Evolutionary conservation across 73 alveolate genomes (phyloP).

Genomic region (Tetrahymena elliotti): DNA sequence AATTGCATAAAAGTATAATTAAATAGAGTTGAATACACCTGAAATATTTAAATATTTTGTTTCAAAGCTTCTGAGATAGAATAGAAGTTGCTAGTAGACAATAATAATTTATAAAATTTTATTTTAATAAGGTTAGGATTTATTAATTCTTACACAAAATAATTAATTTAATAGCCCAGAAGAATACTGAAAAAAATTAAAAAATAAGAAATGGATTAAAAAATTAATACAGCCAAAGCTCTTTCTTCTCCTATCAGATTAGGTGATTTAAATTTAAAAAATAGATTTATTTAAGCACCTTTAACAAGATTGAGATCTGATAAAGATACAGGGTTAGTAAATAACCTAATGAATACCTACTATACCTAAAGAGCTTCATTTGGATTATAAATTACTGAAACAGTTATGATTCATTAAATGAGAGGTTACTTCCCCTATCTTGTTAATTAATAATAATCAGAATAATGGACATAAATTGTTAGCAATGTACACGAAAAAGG

Average conservation of each 20-base stretch:
- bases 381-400: not conserved
- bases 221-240: not conserved
- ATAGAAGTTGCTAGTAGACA: too few relatives aligned
- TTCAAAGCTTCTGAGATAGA: too few relatives aligned
- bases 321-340: not conserved
- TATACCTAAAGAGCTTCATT: not conserved
- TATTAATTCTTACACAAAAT: too few relatives aligned
- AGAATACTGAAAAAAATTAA: too few relatives aligned
- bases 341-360: not conserved
- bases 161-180: too few relatives aligned
- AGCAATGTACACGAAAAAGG: not conserved
- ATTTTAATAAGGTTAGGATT: too few relatives aligned
- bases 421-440: not conserved
- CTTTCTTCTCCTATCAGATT: not conserved
- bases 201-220: not conserved
- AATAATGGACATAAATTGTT: not conserved
- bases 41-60: too few relatives aligned
- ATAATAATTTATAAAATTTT: too few relatives aligned
- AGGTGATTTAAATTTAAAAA: not conserved
- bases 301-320: not conserved
- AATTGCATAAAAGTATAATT: too few relatives aligned
- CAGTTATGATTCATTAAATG: not conserved
- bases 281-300: not conserved
- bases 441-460: not conserved
- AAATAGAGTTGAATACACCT: too few relatives aligned